A percentile compares a stretch with the other conserved stretches of the same genome.
These are phyloP conservation scores for Persicaria tinctoria DNA, from an alignment of 148 eudicot genomes.

Conservation along the genomic window DNA sequence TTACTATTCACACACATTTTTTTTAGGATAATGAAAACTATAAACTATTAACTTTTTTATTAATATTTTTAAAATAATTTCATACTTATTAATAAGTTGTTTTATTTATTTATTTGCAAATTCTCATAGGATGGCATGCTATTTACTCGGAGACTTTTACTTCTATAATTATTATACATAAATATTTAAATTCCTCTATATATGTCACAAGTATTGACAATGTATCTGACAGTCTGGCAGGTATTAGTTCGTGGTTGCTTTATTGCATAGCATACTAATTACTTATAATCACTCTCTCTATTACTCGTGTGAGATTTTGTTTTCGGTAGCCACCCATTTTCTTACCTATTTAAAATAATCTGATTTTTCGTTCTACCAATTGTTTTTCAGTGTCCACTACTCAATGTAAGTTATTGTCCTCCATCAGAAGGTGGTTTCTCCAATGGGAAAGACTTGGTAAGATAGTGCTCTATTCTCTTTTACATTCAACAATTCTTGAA, in stretches of 20 bases:
- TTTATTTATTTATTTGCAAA: background rate
- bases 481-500: background rate
- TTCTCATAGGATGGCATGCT: background rate
- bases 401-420: conserved; percentile 88
- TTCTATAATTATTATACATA: background rate
- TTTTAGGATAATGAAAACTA: too few species aligned
- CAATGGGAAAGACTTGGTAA: conserved; percentile 65
- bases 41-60: too few species aligned
- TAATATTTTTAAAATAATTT: too few species aligned
- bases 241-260: background rate
- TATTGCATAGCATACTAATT: background rate
- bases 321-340: too few species aligned
- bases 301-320: too few species aligned
- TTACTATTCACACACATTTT: too few species aligned
- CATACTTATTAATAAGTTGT: too few species aligned
- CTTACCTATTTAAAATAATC: background rate
- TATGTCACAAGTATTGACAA: background rate
- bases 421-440: conserved; percentile 74
- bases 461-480: conserved; percentile 10
- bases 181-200: background rate
- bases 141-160: background rate
- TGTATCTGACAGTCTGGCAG: background rate
- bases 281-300: background rate
- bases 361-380: conserved; percentile 12
- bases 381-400: conserved; percentile 76